Evolutionary conservation across 1,139 yeast genomes (phyloP), one percentile per base, ranked within the genome.

Genomic region (Pichia inconspicua): DNA sequence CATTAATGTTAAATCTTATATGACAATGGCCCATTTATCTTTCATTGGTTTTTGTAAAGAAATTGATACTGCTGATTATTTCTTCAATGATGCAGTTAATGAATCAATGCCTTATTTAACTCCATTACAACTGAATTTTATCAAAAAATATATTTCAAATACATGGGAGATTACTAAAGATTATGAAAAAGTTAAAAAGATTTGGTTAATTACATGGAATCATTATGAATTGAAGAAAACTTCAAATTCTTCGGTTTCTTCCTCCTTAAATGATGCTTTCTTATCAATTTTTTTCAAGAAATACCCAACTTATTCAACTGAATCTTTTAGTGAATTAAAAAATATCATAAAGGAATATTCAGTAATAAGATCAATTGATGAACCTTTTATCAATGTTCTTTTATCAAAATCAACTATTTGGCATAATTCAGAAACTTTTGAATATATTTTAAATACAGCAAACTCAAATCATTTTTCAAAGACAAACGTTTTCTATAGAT

Each of bases 1-100:
- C 43, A 62, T 62, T 48, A 62, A 62, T 45, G 59, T 62, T 28
- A 61, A 62, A 44, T 72, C 78, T 49, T 73, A 78, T 48, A 65
- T 78, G 61, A 71, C 76, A 43, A 85, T 83, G 65, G 80, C 84
- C 45, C 95, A 85, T 66, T 73, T 84, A 54, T 75, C 85, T 2
- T 88, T 89, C 60, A 82, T 89, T 60, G 95, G 96, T 44, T 81
- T 80, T 55, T 84, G 90, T 64, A 80, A 80, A 57, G 94, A 88
- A 58, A 72, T 83, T 46, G 73, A 72, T 34, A 80, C 87, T 44
- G 87, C 96, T 5, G 78, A 77, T 59, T 77, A 79, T 45, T 85
- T 85, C 60, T 88, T 84, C 62, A 80, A 80, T 54, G 83, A 83
- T 61, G 90, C 89, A 0, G 70, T 84, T 46, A 72, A 74, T 51